Conservation (phyloP, 2,329 filamentous ascomycete species). For the Coniochaeta prunicola region DNA sequence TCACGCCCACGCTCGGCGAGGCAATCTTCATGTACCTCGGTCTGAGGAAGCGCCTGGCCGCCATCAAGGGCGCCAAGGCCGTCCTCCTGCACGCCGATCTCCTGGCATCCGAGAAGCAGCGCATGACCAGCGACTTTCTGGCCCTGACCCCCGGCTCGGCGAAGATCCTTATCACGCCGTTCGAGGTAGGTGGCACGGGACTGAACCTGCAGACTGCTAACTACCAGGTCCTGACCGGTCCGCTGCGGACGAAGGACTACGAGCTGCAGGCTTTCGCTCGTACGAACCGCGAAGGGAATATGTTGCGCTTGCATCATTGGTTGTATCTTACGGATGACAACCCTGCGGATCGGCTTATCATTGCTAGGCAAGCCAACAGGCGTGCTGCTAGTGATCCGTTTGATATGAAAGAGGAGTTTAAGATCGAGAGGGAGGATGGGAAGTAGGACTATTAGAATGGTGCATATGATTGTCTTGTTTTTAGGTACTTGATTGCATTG, state of each 20-base stretch:
- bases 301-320: conserved; percentile 11
- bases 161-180: conserved; percentile 3
- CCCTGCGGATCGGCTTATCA: conserved; percentile 13
- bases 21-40: conserved; percentile 14
- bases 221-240: not conserved
- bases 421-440: not conserved
- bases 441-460: not conserved
- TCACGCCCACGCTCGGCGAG: conserved; percentile 14
- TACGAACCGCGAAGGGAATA: conserved; percentile 1
- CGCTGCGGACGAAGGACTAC: conserved; percentile 2
- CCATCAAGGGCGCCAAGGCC: not conserved
- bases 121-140: conserved; percentile 14
- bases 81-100: conserved; percentile 13
- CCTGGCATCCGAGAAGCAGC: conserved; percentile 9
- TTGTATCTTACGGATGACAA: conserved; percentile 14
- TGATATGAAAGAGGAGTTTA: not conserved
- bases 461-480: not conserved
- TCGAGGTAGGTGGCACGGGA: not conserved
- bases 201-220: conserved; percentile 1
- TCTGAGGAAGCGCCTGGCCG: conserved; percentile 8
- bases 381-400: not conserved
- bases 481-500: too few relatives aligned
- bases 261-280: conserved; percentile 2
- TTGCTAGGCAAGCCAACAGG: conserved; percentile 13
- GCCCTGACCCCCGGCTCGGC: conserved; percentile 13